phyloP scores from a whole-genome alignment of 2,329 filamentous ascomycete species.

The Trichoderma guizhouense region DNA sequence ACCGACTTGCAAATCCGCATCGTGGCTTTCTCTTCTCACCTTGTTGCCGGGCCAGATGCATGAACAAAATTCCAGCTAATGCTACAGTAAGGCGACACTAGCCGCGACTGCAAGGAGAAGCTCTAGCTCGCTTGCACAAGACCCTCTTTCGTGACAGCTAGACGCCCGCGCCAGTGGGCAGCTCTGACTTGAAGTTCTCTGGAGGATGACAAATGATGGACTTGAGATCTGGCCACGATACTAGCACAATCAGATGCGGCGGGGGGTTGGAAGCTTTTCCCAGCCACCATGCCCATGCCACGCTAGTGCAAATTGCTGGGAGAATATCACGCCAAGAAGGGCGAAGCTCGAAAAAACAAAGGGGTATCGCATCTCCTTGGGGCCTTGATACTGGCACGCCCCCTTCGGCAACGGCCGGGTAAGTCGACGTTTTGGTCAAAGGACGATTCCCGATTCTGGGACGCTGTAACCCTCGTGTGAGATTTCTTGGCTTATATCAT shows the following conservation, averaged over 20 bases:
- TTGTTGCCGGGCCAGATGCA: background rate
- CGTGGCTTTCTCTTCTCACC: background rate
- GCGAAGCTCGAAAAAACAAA: background rate
- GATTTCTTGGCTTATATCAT: background rate
- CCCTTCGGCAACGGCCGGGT: slow-evolving; percentile 12
- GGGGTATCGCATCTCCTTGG: background rate
- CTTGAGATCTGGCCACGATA: background rate
- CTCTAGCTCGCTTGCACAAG: background rate
- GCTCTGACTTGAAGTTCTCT: background rate
- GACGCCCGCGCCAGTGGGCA: background rate
- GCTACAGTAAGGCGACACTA: background rate
- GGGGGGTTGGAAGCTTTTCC: background rate
- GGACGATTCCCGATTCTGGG: slow-evolving; percentile 4
- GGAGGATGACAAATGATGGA: background rate
- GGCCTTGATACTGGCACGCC: background rate
- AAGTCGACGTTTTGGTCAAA: background rate
- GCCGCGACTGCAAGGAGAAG: background rate
- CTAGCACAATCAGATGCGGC: slow-evolving; percentile 1
- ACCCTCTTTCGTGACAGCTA: background rate
- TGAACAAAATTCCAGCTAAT: background rate
- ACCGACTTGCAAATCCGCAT: background rate
- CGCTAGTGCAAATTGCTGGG: background rate
- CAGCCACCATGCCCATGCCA: background rate
- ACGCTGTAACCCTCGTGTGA: background rate
- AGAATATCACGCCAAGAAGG: background rate